phyloP scores from a whole-genome alignment of 768 basidiomycete genomes.

The Megacollybia marginata region DNA sequence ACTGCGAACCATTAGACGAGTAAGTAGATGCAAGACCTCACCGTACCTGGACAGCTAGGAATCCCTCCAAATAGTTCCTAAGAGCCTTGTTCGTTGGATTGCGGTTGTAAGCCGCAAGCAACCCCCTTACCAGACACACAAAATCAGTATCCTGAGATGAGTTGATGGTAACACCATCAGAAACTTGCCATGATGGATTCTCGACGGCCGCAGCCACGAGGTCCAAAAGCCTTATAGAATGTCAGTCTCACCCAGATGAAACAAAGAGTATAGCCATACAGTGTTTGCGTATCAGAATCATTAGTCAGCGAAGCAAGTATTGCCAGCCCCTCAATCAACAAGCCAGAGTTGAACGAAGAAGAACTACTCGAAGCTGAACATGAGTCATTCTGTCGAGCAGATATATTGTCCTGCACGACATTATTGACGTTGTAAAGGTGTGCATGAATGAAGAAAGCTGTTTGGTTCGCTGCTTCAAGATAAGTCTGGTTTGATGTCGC shows the following conservation, averaged over 20 bases:
- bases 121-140: slow-evolving; percentile 1
- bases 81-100: neutral
- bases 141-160: neutral
- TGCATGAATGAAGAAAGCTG: slow-evolving; percentile 6
- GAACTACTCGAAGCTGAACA: neutral
- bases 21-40: neutral
- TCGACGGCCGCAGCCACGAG: neutral
- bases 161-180: neutral
- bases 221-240: neutral
- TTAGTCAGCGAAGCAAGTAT: no score
- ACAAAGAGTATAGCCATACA: neutral
- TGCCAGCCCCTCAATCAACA: no score
- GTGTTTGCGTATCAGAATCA: no score
- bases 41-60: slow-evolving; percentile 7
- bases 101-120: slow-evolving; percentile 3
- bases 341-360: slow-evolving; percentile 4
- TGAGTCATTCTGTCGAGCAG: no score
- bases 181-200: neutral
- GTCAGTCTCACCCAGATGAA: no score
- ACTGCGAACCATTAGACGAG: neutral
- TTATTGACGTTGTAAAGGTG: no score
- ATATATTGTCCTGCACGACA: no score
- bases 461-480: slow-evolving; percentile 1
- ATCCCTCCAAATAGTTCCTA: slow-evolving; percentile 1
- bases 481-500: no score